phyloP scores from a whole-genome alignment of 768 basidiomycete species.

The Lyophyllum shimeji region DNA sequence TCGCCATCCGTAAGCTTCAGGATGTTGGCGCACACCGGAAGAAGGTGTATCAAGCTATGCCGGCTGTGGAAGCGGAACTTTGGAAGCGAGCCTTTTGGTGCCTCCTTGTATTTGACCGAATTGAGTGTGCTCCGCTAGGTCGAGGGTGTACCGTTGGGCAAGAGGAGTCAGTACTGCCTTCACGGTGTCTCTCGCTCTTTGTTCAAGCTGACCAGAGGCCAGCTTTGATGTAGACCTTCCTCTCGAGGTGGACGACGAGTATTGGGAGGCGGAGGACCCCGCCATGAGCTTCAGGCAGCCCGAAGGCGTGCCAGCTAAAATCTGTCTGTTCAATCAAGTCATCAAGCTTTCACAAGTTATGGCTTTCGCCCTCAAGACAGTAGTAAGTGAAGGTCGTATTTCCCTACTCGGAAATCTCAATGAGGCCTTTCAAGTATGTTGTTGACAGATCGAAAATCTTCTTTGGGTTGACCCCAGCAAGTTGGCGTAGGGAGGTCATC shows the following conservation, averaged over 20 bases:
- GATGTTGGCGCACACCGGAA: slow-evolving; percentile 78
- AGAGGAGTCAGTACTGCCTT: slow-evolving; percentile 57
- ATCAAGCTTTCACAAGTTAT: slow-evolving; percentile 69
- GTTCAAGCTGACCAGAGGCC: slow-evolving; percentile 9
- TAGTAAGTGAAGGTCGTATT: slow-evolving; percentile 42
- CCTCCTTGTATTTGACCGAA: slow-evolving; percentile 59
- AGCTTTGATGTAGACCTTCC: slow-evolving; percentile 85
- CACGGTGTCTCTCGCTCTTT: neutral
- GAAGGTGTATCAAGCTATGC: slow-evolving; percentile 47
- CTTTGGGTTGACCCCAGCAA: slow-evolving; percentile 48
- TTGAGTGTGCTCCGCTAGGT: slow-evolving; percentile 53
- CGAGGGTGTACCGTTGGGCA: slow-evolving; percentile 56
- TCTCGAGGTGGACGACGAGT: slow-evolving; percentile 80
- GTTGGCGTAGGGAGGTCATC: slow-evolving; percentile 59
- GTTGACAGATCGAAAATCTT: slow-evolving; percentile 64
- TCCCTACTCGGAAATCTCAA: neutral
- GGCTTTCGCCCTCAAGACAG: slow-evolving; percentile 65
- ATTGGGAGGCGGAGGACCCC: slow-evolving; percentile 61
- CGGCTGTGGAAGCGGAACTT: slow-evolving; percentile 51
- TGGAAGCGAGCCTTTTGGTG: slow-evolving; percentile 84
- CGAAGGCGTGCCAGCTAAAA: slow-evolving; percentile 48
- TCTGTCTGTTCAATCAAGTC: slow-evolving; percentile 62
- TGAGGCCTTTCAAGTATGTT: slow-evolving; percentile 51
- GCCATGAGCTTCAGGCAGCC: slow-evolving; percentile 68
- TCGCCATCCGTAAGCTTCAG: slow-evolving; percentile 62